phyloP scores from a whole-genome alignment of 2,329 filamentous ascomycete genomes.

The Paracamarosporium sp. region DNA sequence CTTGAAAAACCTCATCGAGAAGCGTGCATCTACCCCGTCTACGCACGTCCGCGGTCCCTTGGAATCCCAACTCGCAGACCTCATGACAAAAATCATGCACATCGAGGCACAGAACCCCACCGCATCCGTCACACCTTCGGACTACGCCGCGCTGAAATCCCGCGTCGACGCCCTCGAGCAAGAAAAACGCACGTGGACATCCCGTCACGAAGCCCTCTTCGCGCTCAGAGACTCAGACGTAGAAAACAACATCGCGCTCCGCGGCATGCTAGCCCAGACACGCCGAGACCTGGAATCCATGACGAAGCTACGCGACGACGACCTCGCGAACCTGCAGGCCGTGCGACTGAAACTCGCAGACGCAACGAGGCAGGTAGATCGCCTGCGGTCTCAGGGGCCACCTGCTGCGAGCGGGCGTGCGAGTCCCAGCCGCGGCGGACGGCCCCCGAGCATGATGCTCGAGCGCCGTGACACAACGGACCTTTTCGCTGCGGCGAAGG shows the following conservation, averaged over 20 bases:
- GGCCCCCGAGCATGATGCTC: constrained; percentile 38
- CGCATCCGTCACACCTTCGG: constrained; percentile 45
- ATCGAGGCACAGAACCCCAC: constrained; percentile 43
- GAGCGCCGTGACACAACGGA: constrained; percentile 46
- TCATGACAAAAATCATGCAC: constrained; percentile 47
- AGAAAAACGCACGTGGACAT: constrained; percentile 45
- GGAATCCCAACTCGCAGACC: constrained; percentile 43
- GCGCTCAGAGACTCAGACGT: constrained; percentile 52
- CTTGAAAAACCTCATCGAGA: constrained; percentile 16
- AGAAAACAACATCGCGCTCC: constrained; percentile 52
- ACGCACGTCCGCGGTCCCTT: constrained; percentile 41
- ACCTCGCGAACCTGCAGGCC: constrained; percentile 48
- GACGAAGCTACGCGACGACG: constrained; percentile 50
- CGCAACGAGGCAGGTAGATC: constrained; percentile 46
- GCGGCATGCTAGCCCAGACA: constrained; percentile 47
- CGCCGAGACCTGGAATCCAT: constrained; percentile 49
- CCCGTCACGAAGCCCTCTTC: constrained; percentile 50
- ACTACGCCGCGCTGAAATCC: constrained; percentile 40
- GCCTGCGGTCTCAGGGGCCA: constrained; percentile 23
- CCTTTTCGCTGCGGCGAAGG: constrained; percentile 50
- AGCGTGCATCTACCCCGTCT: constrained; percentile 24
- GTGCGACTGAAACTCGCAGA: constrained; percentile 50
- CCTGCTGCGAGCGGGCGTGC: constrained; percentile 17
- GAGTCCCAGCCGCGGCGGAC: constrained; percentile 34
- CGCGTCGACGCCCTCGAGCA: constrained; percentile 43